Percentiles rank a stretch among this genome's conserved stretches.
Evolutionary conservation across 2,329 filamentous ascomycete genomes (phyloP).

Genomic region (Eutypa lata): DNA sequence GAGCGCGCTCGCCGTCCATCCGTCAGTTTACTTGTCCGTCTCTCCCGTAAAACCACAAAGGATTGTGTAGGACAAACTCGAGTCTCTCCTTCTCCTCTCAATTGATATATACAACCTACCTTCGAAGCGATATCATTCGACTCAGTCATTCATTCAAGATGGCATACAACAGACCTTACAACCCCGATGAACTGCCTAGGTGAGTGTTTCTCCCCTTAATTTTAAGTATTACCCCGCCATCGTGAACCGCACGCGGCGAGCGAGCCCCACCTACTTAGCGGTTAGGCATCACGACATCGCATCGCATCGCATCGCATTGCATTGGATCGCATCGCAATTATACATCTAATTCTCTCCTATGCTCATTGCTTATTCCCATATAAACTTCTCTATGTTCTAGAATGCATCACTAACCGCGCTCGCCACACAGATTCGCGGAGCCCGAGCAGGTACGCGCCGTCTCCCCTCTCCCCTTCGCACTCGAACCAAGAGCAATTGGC

Average conservation of each 20-base stretch:
- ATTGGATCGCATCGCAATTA: no score
- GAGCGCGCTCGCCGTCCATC: neutral
- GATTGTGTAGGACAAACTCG: neutral
- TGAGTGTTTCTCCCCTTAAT: conserved; percentile 46
- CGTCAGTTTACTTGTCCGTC: no score
- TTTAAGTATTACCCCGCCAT: conserved; percentile 20
- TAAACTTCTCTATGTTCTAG: no score
- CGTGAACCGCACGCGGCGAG: conserved; percentile 8
- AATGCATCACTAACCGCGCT: conserved; percentile 8
- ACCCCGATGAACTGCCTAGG: conserved; percentile 93
- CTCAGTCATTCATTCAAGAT: conserved; percentile 46
- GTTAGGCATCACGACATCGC: neutral
- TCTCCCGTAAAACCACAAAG: no score
- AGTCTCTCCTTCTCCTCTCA: neutral
- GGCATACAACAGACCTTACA: conserved; percentile 92
- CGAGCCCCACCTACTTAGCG: no score
- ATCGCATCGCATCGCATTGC: neutral
- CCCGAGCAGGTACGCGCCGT: conserved; percentile 43
- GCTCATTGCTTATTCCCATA: no score
- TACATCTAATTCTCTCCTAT: no score
- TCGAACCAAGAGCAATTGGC: no score
- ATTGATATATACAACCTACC: neutral
- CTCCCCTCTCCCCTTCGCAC: conserved; percentile 3
- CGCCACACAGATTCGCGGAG: conserved; percentile 46
- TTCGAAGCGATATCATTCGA: neutral